phyloP scores from a whole-genome alignment of 257 asterid species.

The Solanum sejunctum region DNA sequence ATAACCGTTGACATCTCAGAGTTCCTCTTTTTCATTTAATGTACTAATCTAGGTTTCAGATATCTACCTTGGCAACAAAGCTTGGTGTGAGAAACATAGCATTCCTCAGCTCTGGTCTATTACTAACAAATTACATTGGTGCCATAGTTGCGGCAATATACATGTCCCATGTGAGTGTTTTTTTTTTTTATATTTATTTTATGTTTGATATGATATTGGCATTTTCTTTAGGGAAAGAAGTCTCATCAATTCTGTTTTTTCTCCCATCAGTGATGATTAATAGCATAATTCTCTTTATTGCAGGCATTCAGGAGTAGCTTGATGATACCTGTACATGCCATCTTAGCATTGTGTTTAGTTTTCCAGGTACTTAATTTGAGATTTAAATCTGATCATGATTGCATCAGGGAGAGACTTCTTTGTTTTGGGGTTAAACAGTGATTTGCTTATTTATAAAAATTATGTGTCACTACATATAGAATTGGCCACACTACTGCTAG shows the following conservation, averaged over 20 bases:
- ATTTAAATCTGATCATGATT: background rate
- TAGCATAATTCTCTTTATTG: background rate
- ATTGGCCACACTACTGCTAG: too few species aligned
- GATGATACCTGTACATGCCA: slow-evolving; percentile 69
- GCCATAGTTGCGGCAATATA: slow-evolving; percentile 68
- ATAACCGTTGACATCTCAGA: background rate
- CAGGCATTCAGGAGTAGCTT: slow-evolving; percentile 80
- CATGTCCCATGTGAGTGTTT: slow-evolving; percentile 68
- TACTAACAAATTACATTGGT: slow-evolving; percentile 72
- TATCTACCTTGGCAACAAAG: slow-evolving; percentile 87
- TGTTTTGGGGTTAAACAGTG: too few species aligned
- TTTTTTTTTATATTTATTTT: background rate
- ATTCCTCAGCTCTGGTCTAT: slow-evolving; percentile 74
- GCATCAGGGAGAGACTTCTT: background rate
- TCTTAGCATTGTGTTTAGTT: slow-evolving; percentile 57
- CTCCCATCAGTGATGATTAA: background rate
- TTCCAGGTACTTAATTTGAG: slow-evolving; percentile 51
- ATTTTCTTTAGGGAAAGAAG: background rate
- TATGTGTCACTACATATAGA: too few species aligned
- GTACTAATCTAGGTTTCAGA: slow-evolving; percentile 61
- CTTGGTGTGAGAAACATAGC: slow-evolving; percentile 96
- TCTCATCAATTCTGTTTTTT: background rate
- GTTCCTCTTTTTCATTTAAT: background rate
- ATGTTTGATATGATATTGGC: background rate
- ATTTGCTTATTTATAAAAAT: too few species aligned